Conservation (phyloP, 768 basidiomycete genomes). For the Suillus plorans region DNA sequence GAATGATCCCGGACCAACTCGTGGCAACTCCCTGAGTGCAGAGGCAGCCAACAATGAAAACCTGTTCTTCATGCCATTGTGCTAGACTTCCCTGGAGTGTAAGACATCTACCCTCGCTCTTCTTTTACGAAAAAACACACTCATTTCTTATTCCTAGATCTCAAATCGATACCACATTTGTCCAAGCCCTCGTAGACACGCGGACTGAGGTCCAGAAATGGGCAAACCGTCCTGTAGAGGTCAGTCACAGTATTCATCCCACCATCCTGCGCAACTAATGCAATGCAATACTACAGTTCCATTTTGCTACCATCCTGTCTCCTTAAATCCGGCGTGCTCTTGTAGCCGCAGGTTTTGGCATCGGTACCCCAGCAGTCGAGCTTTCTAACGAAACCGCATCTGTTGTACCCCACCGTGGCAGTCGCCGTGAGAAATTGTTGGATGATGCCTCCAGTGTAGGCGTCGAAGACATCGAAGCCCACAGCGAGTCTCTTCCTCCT, state of each 20-base stretch:
- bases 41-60: conserved; percentile 47
- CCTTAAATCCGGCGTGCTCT: conserved; percentile 93
- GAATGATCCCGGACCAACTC: conserved; percentile 86
- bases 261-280: not conserved
- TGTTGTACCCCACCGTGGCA: conserved; percentile 64
- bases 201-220: conserved; percentile 86
- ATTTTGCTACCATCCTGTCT: conserved; percentile 89
- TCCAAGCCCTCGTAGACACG: conserved; percentile 89
- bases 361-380: conserved; percentile 46
- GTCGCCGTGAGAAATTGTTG: conserved; percentile 31
- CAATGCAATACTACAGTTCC: conserved; percentile 57
- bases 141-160: conserved; percentile 43
- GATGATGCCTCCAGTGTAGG: conserved; percentile 1
- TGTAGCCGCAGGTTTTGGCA: conserved; percentile 88
- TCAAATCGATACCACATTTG: conserved; percentile 89
- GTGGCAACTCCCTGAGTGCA: conserved; percentile 45
- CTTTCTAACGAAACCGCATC: conserved; percentile 67
- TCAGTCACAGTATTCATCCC: conserved; percentile 25
- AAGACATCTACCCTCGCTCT: conserved; percentile 25
- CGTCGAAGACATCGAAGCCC: conserved; percentile 33
- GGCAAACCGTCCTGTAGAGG: conserved; percentile 75
- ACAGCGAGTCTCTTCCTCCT: conserved; percentile 13
- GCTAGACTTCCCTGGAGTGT: conserved; percentile 87
- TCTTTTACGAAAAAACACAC: not conserved
- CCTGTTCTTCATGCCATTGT: conserved; percentile 84